Conservation (phyloP, 805 yeast species). For the Lipomyces spencermartinsiae region DNA sequence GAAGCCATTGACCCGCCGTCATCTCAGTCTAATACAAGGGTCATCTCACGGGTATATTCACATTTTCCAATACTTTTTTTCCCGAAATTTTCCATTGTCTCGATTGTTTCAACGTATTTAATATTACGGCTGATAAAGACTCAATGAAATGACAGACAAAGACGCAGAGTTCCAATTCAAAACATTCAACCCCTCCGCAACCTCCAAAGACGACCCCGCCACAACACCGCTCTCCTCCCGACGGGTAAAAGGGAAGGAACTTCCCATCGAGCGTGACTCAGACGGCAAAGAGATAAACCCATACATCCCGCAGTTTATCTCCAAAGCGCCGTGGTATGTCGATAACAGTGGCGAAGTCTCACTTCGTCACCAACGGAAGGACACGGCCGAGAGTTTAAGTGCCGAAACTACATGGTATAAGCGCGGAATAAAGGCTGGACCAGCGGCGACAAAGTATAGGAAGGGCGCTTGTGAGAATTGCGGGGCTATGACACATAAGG, state of each 20-base stretch:
- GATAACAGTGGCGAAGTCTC: slow-evolving; percentile 39
- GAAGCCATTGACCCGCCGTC: too few relatives aligned
- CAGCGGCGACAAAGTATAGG: slow-evolving; percentile 46
- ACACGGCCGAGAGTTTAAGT: slow-evolving; percentile 30
- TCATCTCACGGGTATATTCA: too few relatives aligned
- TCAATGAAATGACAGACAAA: background rate
- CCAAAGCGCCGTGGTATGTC: slow-evolving; percentile 47
- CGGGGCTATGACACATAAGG: slow-evolving; percentile 58
- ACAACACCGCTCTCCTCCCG: slow-evolving; percentile 1
- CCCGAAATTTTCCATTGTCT: background rate
- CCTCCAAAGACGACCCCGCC: background rate
- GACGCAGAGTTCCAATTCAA: background rate
- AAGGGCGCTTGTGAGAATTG: slow-evolving; percentile 62
- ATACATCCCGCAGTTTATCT: slow-evolving; percentile 46
- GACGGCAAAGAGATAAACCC: slow-evolving; percentile 49
- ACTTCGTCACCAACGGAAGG: slow-evolving; percentile 43
- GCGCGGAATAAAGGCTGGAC: slow-evolving; percentile 44
- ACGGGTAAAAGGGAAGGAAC: slow-evolving; percentile 11
- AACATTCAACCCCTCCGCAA: background rate
- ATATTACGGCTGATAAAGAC: background rate
- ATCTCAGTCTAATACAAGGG: too few relatives aligned
- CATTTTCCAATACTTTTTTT: background rate
- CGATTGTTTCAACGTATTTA: background rate
- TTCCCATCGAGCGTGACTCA: slow-evolving; percentile 43
- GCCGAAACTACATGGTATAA: slow-evolving; percentile 43